Evolutionary conservation across 345 rosid species (phyloP).

Genomic region (Rubroshorea leprosula): DNA sequence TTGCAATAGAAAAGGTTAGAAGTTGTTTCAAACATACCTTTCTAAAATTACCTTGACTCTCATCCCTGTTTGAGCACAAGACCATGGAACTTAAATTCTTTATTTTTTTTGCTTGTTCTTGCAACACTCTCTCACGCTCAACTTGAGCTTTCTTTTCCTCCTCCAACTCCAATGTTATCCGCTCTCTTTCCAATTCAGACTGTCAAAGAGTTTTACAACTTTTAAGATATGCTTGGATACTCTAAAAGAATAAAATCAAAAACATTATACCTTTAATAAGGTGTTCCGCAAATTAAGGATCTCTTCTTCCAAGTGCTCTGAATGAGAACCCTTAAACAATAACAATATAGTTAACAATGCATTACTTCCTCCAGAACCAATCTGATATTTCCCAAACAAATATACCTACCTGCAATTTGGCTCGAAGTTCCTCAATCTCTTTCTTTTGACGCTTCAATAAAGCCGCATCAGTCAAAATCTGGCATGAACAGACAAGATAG

Average conservation of each 20-base stretch:
- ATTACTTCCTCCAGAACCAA: constrained; percentile 1
- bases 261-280: constrained; percentile 60
- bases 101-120: constrained; percentile 90
- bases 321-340: constrained; percentile 64
- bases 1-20: not conserved
- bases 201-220: constrained; percentile 23
- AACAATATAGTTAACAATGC: constrained; percentile 7
- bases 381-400: not conserved
- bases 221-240: constrained; percentile 11
- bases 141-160: constrained; percentile 96
- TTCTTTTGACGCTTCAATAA: constrained; percentile 92
- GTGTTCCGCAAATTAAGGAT: constrained; percentile 86
- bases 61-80: constrained; percentile 70
- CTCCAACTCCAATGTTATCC: constrained; percentile 83
- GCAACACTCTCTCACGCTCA: constrained; percentile 79
- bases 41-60: constrained; percentile 51
- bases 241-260: constrained; percentile 9
- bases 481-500: constrained; percentile 15
- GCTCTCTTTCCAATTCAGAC: constrained; percentile 94
- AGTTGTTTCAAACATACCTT: constrained; percentile 41
- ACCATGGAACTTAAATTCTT: constrained; percentile 89
- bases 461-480: constrained; percentile 96
- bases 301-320: constrained; percentile 83
- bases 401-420: constrained; percentile 62
- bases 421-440: constrained; percentile 95